Percentiles rank a stretch among this genome's conserved stretches.
These are phyloP conservation scores for Ilyonectria mors-panacis DNA, from an alignment of 2,329 filamentous ascomycete species.

Conservation along the genomic window DNA sequence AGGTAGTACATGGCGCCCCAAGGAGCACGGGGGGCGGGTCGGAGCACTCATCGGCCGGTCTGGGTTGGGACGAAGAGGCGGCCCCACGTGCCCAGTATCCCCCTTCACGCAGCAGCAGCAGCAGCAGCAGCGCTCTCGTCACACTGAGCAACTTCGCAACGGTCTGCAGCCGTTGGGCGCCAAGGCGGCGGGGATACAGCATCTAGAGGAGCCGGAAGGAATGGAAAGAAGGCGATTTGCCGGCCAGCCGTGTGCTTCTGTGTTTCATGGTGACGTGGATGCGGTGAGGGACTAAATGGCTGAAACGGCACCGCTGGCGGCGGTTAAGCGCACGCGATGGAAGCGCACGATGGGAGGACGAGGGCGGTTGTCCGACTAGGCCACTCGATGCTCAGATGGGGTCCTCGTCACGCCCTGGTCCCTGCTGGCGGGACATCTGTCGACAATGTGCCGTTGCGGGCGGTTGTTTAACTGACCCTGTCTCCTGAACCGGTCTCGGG, in stretches of 20 bases:
- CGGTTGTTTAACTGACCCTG: conserved; percentile 31
- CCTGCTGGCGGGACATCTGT: conserved; percentile 30
- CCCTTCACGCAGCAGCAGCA: not conserved
- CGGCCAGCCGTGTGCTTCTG: conserved; percentile 41
- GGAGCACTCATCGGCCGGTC: conserved; percentile 5
- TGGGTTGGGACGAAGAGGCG: conserved; percentile 12
- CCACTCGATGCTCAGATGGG: conserved; percentile 22
- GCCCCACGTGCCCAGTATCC: conserved; percentile 2
- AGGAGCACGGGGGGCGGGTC: conserved; percentile 6
- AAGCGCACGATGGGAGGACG: conserved; percentile 28
- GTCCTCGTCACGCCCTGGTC: conserved; percentile 29
- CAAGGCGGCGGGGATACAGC: conserved; percentile 3
- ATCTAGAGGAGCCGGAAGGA: conserved; percentile 22
- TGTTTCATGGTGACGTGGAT: conserved; percentile 48
- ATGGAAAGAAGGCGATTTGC: conserved; percentile 33
- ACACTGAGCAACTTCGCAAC: conserved; percentile 6
- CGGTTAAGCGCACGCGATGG: conserved; percentile 27
- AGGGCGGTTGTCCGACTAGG: conserved; percentile 15
- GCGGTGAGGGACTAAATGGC: conserved; percentile 31
- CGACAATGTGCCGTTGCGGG: conserved; percentile 29
- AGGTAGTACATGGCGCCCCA: not conserved
- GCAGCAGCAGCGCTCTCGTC: conserved; percentile 5
- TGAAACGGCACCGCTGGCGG: conserved; percentile 30
- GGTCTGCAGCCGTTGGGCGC: conserved; percentile 8
- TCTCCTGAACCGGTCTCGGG: conserved; percentile 13